Evolutionary conservation across 352 stramenopile genomes (phyloP).

Genomic region (Bremia lactucae): DNA sequence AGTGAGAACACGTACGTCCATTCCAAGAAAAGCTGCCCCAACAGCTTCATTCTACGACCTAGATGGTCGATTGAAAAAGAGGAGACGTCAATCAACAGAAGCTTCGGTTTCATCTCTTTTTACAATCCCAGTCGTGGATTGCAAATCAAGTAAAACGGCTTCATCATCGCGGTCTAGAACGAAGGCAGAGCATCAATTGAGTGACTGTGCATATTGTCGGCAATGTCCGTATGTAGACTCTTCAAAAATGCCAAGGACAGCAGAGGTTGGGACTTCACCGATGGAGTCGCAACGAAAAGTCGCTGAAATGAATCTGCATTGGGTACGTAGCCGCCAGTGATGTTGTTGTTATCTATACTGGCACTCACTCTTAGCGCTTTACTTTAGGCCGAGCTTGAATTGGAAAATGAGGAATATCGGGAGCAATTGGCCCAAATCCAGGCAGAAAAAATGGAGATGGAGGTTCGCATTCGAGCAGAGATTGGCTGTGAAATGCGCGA

Average conservation of each 20-base stretch:
- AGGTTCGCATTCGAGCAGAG: constrained; percentile 46
- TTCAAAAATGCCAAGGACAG: constrained; percentile 8
- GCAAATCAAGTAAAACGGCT: constrained; percentile 2
- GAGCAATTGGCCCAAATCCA: constrained; percentile 34
- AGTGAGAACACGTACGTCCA: constrained; percentile 42
- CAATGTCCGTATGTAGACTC: neutral
- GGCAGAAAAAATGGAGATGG: constrained; percentile 48
- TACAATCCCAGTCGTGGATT: constrained; percentile 2
- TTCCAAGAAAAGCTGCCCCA: constrained; percentile 23
- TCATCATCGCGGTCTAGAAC: constrained; percentile 1
- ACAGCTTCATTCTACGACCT: constrained; percentile 38
- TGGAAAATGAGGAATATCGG: constrained; percentile 60
- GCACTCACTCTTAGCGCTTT: neutral
- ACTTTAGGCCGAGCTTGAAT: constrained; percentile 26
- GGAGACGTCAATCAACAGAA: constrained; percentile 20
- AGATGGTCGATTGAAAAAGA: constrained; percentile 38
- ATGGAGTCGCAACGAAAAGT: constrained; percentile 22
- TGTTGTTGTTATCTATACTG: neutral
- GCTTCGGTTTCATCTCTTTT: neutral
- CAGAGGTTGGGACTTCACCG: constrained; percentile 17
- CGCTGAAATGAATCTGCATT: constrained; percentile 20
- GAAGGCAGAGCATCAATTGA: constrained; percentile 9
- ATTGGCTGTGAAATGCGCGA: constrained; percentile 65
- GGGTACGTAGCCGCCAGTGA: constrained; percentile 3
- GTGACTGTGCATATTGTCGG: constrained; percentile 7